Conservation (phyloP, 176 grass and related monocot species). For the Zea luxurians region DNA sequence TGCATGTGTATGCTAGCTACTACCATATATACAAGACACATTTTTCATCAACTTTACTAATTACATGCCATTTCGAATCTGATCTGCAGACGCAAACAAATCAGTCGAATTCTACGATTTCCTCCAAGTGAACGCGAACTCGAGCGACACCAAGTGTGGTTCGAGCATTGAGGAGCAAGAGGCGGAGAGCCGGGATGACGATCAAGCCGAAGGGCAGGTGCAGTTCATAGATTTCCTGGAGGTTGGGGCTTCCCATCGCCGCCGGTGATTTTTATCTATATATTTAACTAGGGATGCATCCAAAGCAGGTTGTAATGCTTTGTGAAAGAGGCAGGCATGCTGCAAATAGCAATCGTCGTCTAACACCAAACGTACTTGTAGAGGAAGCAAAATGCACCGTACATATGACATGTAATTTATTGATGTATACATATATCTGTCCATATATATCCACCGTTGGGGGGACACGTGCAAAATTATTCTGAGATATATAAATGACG, state of each 20-base stretch:
- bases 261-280: constrained; percentile 41
- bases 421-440: constrained; percentile 39
- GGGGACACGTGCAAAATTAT: constrained; percentile 21
- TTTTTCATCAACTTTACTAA: constrained; percentile 5
- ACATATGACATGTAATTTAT: constrained; percentile 64
- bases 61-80: not conserved
- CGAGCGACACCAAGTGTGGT: constrained; percentile 73
- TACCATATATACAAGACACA: not conserved
- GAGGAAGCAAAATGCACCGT: constrained; percentile 48
- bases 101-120: constrained; percentile 85
- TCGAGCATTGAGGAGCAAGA: constrained; percentile 84
- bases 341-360: constrained; percentile 42
- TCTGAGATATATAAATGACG: constrained; percentile 25
- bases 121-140: constrained; percentile 79
- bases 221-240: constrained; percentile 91
- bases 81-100: constrained; percentile 55
- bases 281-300: constrained; percentile 58
- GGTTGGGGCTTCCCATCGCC: constrained; percentile 63
- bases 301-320: constrained; percentile 63
- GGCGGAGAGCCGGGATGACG: constrained; percentile 53
- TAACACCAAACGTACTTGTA: constrained; percentile 54
- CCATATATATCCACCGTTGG: not conserved
- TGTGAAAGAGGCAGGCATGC: constrained; percentile 48
- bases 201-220: constrained; percentile 45
- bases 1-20: not conserved